Conservation (phyloP, 2,329 filamentous ascomycete genomes). For the Xylaria sp. region DNA sequence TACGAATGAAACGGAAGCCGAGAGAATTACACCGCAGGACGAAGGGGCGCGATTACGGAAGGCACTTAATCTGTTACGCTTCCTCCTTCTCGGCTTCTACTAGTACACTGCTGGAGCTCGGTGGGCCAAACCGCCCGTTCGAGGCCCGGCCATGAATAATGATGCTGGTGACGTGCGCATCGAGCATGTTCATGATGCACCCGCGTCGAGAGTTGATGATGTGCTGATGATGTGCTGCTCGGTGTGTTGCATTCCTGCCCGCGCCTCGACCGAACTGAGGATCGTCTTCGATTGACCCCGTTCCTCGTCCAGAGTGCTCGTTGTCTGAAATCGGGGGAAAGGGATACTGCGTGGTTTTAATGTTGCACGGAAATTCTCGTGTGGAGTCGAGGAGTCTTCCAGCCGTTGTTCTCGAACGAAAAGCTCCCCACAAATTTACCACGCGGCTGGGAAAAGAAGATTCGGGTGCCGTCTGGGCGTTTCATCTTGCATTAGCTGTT, state of each 20-base stretch:
- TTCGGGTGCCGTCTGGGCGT: conserved; percentile 19
- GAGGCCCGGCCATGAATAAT: conserved; percentile 17
- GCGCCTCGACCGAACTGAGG: background rate
- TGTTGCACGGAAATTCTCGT: conserved; percentile 2
- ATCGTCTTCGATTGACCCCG: background rate
- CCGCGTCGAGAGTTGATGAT: background rate
- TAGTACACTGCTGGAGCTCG: conserved; percentile 1
- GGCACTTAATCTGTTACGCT: background rate
- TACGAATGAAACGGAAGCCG: conserved; percentile 1
- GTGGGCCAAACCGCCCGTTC: conserved; percentile 29
- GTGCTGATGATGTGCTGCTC: background rate
- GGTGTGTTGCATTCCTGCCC: conserved; percentile 2
- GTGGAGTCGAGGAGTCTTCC: conserved; percentile 8
- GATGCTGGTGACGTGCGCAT: background rate
- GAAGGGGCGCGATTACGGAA: background rate
- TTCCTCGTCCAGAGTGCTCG: too few relatives aligned
- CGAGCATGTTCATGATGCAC: background rate
- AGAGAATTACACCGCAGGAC: background rate
- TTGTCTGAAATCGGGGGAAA: background rate
- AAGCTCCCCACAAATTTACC: conserved; percentile 32
- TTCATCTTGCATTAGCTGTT: conserved; percentile 33
- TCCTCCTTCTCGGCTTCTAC: conserved; percentile 4
- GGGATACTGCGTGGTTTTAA: background rate
- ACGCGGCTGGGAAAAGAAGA: conserved; percentile 21
- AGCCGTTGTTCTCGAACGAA: conserved; percentile 29